Evolutionary conservation across 176 grass and related monocot genomes (phyloP), one percentile per base, ranked within the genome.

Genomic region (Musa troglodytarum): DNA sequence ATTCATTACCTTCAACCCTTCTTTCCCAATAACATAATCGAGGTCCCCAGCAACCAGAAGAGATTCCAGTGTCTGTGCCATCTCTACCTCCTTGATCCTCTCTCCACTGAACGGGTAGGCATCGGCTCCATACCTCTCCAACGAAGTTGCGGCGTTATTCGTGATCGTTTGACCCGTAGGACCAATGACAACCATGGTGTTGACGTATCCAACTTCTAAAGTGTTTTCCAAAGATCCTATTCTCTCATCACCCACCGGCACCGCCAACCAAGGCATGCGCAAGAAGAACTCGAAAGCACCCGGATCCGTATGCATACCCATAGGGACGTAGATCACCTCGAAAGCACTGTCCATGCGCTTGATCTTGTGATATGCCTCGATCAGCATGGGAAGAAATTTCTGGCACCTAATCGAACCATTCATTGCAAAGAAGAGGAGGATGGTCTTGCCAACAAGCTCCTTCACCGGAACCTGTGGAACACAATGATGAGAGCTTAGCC

Each of bases 341-440:
- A 96, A 96, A 68, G 86, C 85, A 11, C 57, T 74, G 25, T 87
- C 63, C 72, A 79, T 89, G 50, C 80, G 64, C 82, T 90, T 96
- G 65, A 96, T 90, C 80, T 88, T 84, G 49, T 81, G 71, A 78
- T 96, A 96, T 28, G 74, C 79, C 56, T 82, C 82, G 11, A 88
- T 85, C 26, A 96, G 80, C 51, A 76, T 90, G 19, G 85, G 87
- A 66, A 90, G 81, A 77, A 92, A 96, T 17, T 78, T 87, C 56
- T 78, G 87, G 78, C 92, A 92, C 52, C 82, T 78, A 21, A 69
- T 63, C 24, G 85, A 90, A 87, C 89, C 24, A 88, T 63, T 86
- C 50, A 89, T 87, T 49, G 93, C 88, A 75, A 96, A 96, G 87
- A 92, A 92, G 23, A 96, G 81, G 58, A 96, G 79, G 13, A 92